phyloP scores from a whole-genome alignment of 1,284 basidiomycete species.

The Ustilago cynodontis region DNA sequence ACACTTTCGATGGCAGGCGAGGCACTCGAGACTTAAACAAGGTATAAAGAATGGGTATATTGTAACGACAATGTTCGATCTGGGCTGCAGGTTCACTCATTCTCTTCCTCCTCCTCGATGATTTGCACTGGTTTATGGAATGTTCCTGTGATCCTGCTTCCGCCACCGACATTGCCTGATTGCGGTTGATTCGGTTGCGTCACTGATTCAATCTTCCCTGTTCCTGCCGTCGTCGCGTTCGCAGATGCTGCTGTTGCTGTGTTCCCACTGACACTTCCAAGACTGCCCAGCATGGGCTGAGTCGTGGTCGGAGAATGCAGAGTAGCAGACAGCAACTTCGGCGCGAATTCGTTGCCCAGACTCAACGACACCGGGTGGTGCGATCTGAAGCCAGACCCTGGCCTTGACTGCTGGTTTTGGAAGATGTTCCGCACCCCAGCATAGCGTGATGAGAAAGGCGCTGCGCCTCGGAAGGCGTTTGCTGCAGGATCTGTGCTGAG shows the following conservation, averaged over 20 bases:
- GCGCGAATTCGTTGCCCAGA: conserved; percentile 56
- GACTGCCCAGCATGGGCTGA: background rate
- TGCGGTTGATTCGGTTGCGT: conserved; percentile 12
- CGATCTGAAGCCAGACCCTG: conserved; percentile 17
- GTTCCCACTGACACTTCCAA: conserved; percentile 8
- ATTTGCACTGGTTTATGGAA: conserved; percentile 48
- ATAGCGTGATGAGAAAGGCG: conserved; percentile 41
- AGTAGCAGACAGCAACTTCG: conserved; percentile 41
- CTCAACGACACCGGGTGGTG: conserved; percentile 31
- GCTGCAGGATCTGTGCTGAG: conserved; percentile 2
- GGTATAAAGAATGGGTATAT: conserved; percentile 12
- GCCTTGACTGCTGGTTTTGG: conserved; percentile 19
- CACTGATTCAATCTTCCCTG: background rate
- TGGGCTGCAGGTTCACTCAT: conserved; percentile 17
- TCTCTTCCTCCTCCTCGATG: conserved; percentile 58
- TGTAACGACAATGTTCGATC: background rate
- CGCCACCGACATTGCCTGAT: conserved; percentile 5
- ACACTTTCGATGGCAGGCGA: background rate
- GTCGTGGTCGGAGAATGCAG: conserved; percentile 27
- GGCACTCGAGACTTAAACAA: background rate
- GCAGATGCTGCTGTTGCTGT: background rate
- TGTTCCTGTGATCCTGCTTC: conserved; percentile 28
- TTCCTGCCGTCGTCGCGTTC: background rate
- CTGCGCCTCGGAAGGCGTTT: conserved; percentile 20
- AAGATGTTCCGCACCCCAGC: conserved; percentile 56